phyloP scores from a whole-genome alignment of 805 yeast genomes.

The Saccharomyces mikatae region DNA sequence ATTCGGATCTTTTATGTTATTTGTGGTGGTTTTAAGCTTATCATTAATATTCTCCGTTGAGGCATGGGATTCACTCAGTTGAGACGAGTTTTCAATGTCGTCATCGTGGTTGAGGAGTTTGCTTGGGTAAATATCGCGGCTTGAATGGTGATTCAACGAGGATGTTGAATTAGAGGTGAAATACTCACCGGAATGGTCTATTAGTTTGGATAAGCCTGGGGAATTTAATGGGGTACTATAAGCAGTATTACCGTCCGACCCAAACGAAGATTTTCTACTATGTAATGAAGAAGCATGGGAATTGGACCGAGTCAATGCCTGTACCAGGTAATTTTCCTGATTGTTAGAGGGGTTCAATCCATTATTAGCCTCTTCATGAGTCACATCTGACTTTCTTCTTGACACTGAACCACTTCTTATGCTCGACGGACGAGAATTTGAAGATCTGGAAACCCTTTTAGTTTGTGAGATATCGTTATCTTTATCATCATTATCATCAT shows the following conservation, averaged over 20 bases:
- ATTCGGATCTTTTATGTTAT: constrained; percentile 6
- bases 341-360: background rate
- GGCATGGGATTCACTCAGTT: background rate
- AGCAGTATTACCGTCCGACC: constrained; percentile 24
- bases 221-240: constrained; percentile 30
- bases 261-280: constrained; percentile 27
- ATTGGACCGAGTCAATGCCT: constrained; percentile 16
- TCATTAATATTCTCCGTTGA: constrained; percentile 4
- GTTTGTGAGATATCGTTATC: constrained; percentile 5
- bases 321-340: background rate
- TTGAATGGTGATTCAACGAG: background rate
- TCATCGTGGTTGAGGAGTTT: background rate
- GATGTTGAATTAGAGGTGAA: background rate
- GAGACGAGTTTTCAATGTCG: background rate
- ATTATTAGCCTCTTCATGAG: background rate
- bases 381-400: constrained; percentile 17
- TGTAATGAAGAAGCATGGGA: constrained; percentile 26
- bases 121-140: background rate
- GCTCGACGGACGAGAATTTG: constrained; percentile 11
- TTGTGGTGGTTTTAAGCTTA: constrained; percentile 17
- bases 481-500: constrained; percentile 23
- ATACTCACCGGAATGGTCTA: background rate
- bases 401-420: constrained; percentile 20
- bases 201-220: constrained; percentile 16
- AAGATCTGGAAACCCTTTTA: background rate